Conservation (phyloP, 331 rosid species). For the Quercus lobata region DNA sequence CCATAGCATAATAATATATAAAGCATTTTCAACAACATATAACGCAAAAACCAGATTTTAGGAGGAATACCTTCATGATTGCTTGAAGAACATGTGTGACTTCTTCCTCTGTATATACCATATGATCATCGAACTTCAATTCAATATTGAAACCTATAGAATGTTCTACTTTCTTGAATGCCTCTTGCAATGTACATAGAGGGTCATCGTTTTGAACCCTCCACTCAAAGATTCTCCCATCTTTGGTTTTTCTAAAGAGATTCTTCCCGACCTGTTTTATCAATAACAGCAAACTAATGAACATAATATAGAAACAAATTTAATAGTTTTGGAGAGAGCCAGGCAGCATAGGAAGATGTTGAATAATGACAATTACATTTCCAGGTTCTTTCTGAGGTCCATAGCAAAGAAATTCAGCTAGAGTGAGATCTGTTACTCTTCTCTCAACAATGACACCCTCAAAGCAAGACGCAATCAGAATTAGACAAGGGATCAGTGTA, state of each 20-base stretch:
- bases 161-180: slow-evolving; percentile 44
- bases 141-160: slow-evolving; percentile 71
- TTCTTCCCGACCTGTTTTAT: slow-evolving; percentile 33
- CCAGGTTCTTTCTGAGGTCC: slow-evolving; percentile 56
- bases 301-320: neutral
- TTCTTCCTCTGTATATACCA: slow-evolving; percentile 42
- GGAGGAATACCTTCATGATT: slow-evolving; percentile 26
- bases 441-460: slow-evolving; percentile 60
- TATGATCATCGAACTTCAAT: slow-evolving; percentile 66
- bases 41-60: neutral
- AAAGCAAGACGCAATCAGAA: neutral
- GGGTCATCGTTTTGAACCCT: slow-evolving; percentile 67
- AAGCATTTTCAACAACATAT: neutral
- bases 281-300: neutral
- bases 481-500: neutral
- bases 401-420: slow-evolving; percentile 57
- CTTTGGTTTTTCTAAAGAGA: slow-evolving; percentile 49
- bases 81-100: slow-evolving; percentile 48
- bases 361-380: slow-evolving; percentile 10
- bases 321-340: neutral
- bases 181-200: slow-evolving; percentile 71
- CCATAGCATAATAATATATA: neutral
- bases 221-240: slow-evolving; percentile 53
- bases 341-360: neutral
- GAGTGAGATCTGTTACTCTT: slow-evolving; percentile 48